Conservation (phyloP, 495 filamentous ascomycete genomes). For the Tuber magnatum region DNA sequence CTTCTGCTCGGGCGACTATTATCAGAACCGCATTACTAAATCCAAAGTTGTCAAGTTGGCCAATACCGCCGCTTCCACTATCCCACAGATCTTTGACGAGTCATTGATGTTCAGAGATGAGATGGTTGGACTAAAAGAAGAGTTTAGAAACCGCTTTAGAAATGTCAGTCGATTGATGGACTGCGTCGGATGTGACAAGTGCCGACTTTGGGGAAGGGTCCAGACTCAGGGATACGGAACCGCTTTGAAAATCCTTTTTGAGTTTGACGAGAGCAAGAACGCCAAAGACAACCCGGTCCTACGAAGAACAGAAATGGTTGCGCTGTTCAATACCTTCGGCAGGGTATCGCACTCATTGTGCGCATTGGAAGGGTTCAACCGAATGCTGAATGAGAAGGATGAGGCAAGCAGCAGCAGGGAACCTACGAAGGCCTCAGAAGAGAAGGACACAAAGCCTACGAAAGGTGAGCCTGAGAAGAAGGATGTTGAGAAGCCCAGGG, state of each 20-base stretch:
- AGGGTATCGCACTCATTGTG: constrained; percentile 70
- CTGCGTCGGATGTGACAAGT: constrained; percentile 98
- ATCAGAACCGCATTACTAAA: constrained; percentile 71
- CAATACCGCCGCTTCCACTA: constrained; percentile 54
- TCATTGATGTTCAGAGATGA: constrained; percentile 82
- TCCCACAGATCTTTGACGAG: constrained; percentile 83
- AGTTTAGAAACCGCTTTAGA: constrained; percentile 93
- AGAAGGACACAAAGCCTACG: not conserved
- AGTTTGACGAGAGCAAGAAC: constrained; percentile 76
- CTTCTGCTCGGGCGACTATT: constrained; percentile 80
- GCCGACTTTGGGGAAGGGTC: constrained; percentile 95
- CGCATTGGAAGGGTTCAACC: constrained; percentile 66
- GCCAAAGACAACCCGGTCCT: constrained; percentile 63
- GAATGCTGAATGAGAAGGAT: constrained; percentile 49
- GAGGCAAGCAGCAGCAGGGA: constrained; percentile 46
- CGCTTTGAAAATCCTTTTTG: constrained; percentile 89
- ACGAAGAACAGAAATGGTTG: constrained; percentile 83
- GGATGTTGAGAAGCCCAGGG: constrained; percentile 41
- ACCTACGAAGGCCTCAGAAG: constrained; percentile 35
- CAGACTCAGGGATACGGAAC: constrained; percentile 93
- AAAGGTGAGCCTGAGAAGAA: constrained; percentile 8
- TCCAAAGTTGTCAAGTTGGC: constrained; percentile 68
- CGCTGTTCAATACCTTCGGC: constrained; percentile 86
- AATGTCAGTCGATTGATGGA: constrained; percentile 97
- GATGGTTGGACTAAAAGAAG: constrained; percentile 73